phyloP scores from a whole-genome alignment of 148 eudicot species.

The Rhododendron ovatum region DNA sequence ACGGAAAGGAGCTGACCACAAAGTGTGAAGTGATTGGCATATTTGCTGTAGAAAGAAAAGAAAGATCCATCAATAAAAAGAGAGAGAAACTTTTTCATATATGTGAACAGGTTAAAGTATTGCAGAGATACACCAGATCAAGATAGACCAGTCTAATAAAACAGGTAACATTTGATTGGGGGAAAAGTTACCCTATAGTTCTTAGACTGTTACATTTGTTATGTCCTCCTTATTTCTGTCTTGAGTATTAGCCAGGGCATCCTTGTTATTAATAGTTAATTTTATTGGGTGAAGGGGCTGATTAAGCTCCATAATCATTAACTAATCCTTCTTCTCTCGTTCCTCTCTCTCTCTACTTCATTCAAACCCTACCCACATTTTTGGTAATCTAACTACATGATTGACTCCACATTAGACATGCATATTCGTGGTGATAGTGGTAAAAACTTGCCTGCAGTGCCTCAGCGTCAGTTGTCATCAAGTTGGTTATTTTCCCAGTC shows the following conservation, averaged over 20 bases:
- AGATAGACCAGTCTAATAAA: not conserved
- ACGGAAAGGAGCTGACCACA: conserved; percentile 99
- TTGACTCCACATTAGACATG: not conserved
- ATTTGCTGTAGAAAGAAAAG: conserved; percentile 60
- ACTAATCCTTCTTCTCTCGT: not conserved
- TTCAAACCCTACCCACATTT: not conserved
- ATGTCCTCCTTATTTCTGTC: not conserved
- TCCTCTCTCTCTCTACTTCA: not conserved
- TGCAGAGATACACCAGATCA: not conserved
- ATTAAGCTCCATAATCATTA: not conserved
- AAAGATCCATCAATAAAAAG: not conserved
- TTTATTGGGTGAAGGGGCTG: not conserved
- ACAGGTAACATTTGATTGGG: not conserved
- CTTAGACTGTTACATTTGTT: not conserved
- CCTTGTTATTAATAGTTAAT: not conserved
- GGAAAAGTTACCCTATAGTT: not conserved
- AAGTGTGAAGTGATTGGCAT: conserved; percentile 78
- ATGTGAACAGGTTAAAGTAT: not conserved
- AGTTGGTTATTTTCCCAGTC: conserved; percentile 76
- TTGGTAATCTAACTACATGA: not conserved
- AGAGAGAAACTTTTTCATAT: conserved; percentile 6
- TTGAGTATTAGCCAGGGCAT: not conserved
- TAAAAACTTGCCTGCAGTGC: conserved; percentile 62
- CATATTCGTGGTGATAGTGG: not conserved
- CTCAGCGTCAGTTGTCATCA: conserved; percentile 94